phyloP scores from a whole-genome alignment of 192 early-diverging fungal genomes.

The Backusella parvicylindrica region DNA sequence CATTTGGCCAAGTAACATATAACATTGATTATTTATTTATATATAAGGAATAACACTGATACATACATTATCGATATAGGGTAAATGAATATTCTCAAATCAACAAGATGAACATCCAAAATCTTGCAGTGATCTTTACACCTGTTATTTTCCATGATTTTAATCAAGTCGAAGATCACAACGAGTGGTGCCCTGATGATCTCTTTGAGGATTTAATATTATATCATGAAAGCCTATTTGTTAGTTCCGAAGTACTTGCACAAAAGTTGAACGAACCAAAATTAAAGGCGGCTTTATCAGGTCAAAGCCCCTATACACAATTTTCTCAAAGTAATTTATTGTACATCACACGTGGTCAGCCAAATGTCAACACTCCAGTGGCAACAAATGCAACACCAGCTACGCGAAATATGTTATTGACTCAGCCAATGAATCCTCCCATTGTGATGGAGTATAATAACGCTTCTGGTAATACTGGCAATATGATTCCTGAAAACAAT shows the following conservation, averaged over 20 bases:
- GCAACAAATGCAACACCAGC: not conserved
- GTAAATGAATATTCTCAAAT: constrained; percentile 42
- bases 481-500: not conserved
- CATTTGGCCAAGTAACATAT: constrained; percentile 52
- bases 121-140: constrained; percentile 61
- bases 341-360: not conserved
- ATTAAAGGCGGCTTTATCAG: not conserved
- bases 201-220: constrained; percentile 31
- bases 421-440: constrained; percentile 5
- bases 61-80: constrained; percentile 23
- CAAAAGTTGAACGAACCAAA: not conserved
- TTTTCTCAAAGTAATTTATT: constrained; percentile 10
- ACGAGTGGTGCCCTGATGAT: constrained; percentile 22
- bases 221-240: constrained; percentile 2
- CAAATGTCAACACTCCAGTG: not conserved
- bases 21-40: not conserved
- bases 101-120: constrained; percentile 71
- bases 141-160: constrained; percentile 60
- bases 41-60: not conserved
- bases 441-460: not conserved
- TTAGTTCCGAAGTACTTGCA: not conserved
- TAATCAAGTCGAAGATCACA: constrained; percentile 34
- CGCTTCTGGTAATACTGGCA: not conserved
- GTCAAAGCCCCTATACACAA: constrained; percentile 2
- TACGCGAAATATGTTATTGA: not conserved